A percentile compares a stretch with the other conserved stretches of the same genome.
Conservation (phyloP, 2,329 filamentous ascomycete species). For the Xylariaceae sp. region DNA sequence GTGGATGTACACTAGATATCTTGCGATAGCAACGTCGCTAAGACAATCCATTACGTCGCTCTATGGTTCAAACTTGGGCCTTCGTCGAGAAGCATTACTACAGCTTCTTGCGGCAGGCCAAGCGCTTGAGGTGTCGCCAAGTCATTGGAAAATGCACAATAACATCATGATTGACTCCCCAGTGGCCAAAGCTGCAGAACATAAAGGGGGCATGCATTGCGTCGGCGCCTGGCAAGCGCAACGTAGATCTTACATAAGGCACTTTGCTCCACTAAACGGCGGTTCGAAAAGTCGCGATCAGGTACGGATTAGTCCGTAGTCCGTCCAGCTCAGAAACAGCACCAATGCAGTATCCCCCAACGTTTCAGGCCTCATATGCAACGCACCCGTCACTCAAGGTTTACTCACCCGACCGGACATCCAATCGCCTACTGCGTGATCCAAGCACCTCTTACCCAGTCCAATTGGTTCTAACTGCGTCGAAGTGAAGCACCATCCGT, state of each 20-base stretch:
- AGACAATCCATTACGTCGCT: too few relatives aligned
- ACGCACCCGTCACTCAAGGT: slow-evolving; percentile 3
- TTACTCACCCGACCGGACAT: slow-evolving; percentile 2
- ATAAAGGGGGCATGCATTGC: neutral
- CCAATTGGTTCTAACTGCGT: slow-evolving; percentile 2
- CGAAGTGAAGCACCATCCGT: slow-evolving; percentile 5
- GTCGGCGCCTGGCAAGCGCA: slow-evolving; percentile 5
- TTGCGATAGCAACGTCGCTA: too few relatives aligned
- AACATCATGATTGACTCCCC: neutral
- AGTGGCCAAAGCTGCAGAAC: neutral
- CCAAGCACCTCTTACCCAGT: slow-evolving; percentile 4
- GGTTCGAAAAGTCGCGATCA: slow-evolving; percentile 4
- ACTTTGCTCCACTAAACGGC: slow-evolving; percentile 9
- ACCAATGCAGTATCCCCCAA: slow-evolving; percentile 4
- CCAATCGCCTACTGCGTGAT: slow-evolving; percentile 17
- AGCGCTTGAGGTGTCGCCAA: too few relatives aligned
- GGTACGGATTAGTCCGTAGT: neutral
- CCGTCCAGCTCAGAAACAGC: neutral
- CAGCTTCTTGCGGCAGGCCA: too few relatives aligned
- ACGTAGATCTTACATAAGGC: slow-evolving; percentile 8
- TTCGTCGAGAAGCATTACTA: too few relatives aligned
- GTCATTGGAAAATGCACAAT: too few relatives aligned
- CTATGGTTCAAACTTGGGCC: too few relatives aligned
- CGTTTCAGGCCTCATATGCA: slow-evolving; percentile 1
- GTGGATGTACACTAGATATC: too few relatives aligned